These are phyloP conservation scores for Xylariaceae sp. DNA, from an alignment of 2,329 filamentous ascomycete genomes.

Conservation along the genomic window DNA sequence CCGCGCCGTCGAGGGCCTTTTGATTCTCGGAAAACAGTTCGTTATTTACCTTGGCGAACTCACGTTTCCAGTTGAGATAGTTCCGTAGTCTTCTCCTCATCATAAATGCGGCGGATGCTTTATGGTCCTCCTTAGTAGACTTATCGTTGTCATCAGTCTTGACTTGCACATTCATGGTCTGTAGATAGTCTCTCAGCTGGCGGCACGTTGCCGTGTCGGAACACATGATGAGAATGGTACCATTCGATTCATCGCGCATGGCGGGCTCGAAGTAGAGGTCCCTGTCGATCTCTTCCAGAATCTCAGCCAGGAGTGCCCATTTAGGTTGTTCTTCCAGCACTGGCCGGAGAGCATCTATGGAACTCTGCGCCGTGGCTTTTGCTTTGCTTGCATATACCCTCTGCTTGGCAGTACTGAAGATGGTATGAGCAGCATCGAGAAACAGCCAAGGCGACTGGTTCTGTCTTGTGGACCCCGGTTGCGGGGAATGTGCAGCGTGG, in stretches of 20 bases:
- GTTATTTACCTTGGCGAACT: slow-evolving; percentile 78
- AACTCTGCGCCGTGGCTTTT: slow-evolving; percentile 39
- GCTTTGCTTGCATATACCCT: slow-evolving; percentile 73
- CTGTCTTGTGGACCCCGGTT: slow-evolving; percentile 77
- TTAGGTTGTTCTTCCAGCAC: slow-evolving; percentile 93
- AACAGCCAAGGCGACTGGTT: slow-evolving; percentile 95
- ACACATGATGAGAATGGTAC: slow-evolving; percentile 94
- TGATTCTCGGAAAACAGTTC: slow-evolving; percentile 74
- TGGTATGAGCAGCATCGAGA: slow-evolving; percentile 85
- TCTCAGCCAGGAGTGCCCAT: slow-evolving; percentile 81
- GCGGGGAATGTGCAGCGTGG: slow-evolving; percentile 80
- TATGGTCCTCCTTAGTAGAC: slow-evolving; percentile 46
- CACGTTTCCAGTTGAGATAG: slow-evolving; percentile 84
- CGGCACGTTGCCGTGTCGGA: slow-evolving; percentile 77
- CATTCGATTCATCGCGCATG: slow-evolving; percentile 74
- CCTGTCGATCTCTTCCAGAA: slow-evolving; percentile 86
- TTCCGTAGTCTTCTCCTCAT: slow-evolving; percentile 80
- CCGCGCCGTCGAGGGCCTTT: slow-evolving; percentile 61
- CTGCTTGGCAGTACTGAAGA: slow-evolving; percentile 83
- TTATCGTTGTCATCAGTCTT: slow-evolving; percentile 38
- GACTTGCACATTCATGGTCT: slow-evolving; percentile 75
- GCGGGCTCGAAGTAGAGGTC: slow-evolving; percentile 79
- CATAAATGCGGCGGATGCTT: slow-evolving; percentile 74
- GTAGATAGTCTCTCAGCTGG: slow-evolving; percentile 83
- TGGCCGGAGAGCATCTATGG: slow-evolving; percentile 60